Evolutionary conservation across 2,329 filamentous ascomycete genomes (phyloP), one percentile per base, ranked within the genome.

Genomic region (Raffaelea ambrosiae): DNA sequence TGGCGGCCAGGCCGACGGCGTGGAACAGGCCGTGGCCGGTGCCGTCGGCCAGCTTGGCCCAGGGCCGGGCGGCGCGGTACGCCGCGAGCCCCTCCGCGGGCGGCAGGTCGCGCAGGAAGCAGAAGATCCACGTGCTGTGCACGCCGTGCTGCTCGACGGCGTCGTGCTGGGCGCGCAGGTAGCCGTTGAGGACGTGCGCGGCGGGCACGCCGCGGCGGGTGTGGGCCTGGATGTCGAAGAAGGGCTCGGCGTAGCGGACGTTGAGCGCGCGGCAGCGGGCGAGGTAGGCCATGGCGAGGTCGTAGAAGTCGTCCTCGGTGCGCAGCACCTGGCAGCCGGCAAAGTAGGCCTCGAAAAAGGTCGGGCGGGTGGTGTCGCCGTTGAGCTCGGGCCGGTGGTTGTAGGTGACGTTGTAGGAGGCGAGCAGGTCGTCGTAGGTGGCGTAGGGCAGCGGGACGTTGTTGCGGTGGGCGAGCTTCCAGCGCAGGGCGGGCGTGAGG

Each of bases 141-240:
- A 88, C 72, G 19, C 74, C 77, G 19, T 86, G 68, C 50, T 86
- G 76, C 43, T 61, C 62, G 58, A 79, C 69, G 1, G 84, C 84
- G 22, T 77, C 72, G 48, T 65, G 59, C 54, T 81, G 76, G 1
- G 82, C 85, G 2, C 70, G 69, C 1, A 66, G 66, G 55, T 87
- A 80, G 2, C 85, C 86, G 3, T 63, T 59, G 3, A 88, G 70
- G 19, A 88, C 74, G 1, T 77, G 81, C 14, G 73, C 66, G 59
- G 86, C 83, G 8, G 70, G 55, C 4, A 89, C 66, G 4, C 81
- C 81, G 16, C 84, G 74, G 10, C 65, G 66, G 3, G 77, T 75
- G 61, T 89, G 86, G 1, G 83, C 84, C 62, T 90, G 85, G 2
- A 85, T 84, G 61, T 89, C 86, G 66, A 89, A 89, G 67, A 88